Evolutionary conservation across 169 alveolate species (phyloP).

Genomic region (Eimeria mitis): DNA sequence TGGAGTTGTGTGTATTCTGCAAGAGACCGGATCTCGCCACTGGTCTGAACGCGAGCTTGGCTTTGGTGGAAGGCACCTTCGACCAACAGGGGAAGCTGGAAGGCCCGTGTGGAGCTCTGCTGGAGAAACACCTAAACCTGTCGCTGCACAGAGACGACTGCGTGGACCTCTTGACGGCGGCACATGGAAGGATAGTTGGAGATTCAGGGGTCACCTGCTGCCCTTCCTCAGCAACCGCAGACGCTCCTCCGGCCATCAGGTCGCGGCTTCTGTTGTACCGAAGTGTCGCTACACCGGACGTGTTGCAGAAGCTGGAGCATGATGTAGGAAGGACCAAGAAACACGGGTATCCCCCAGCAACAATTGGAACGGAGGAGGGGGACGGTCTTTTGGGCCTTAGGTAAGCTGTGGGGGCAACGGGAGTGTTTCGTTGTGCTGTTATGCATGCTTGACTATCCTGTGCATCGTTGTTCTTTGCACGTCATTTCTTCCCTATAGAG

Average conservation of each 20-base stretch:
- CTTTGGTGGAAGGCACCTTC: constrained; percentile 63
- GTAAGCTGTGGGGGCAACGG: not conserved
- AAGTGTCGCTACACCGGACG: constrained; percentile 23
- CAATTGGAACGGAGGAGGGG: constrained; percentile 16
- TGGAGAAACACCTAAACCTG: constrained; percentile 45
- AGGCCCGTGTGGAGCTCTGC: constrained; percentile 68
- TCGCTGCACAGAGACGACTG: constrained; percentile 54
- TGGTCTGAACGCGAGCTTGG: constrained; percentile 44
- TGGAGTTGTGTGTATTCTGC: constrained; percentile 68
- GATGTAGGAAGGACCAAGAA: constrained; percentile 44
- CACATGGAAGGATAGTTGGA: constrained; percentile 48
- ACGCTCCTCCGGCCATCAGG: constrained; percentile 27
- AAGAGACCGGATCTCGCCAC: constrained; percentile 37
- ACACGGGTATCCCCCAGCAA: constrained; percentile 41
- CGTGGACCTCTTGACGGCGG: constrained; percentile 54
- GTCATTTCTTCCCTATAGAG: not conserved
- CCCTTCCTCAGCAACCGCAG: constrained; percentile 15
- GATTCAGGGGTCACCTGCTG: constrained; percentile 41
- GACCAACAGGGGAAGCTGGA: constrained; percentile 72
- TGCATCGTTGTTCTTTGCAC: not conserved
- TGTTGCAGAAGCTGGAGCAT: constrained; percentile 39
- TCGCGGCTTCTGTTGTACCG: constrained; percentile 56
- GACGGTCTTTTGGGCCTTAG: constrained; percentile 16
- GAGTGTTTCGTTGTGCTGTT: not conserved
- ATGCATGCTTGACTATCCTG: not conserved